Percentiles rank a stretch among this genome's conserved stretches.
Evolutionary conservation across 441 rosid genomes (phyloP).

Genomic region (Melastoma candidum): DNA sequence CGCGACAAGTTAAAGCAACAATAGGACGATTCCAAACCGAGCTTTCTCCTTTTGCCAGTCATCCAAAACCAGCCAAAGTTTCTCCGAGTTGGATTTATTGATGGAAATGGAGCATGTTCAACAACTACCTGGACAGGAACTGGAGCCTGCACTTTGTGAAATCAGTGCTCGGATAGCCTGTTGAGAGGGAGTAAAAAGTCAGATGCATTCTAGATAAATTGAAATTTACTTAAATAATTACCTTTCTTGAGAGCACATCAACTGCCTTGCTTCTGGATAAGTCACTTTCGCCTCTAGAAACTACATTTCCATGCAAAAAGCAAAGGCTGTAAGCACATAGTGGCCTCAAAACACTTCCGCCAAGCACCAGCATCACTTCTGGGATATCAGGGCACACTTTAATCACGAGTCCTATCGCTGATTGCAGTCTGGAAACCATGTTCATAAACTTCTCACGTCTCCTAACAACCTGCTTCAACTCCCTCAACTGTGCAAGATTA

Average conservation of each 20-base stretch:
- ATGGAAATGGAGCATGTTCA: background rate
- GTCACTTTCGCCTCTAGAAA: constrained; percentile 23
- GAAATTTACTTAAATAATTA: constrained; percentile 11
- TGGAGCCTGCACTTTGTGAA: constrained; percentile 72
- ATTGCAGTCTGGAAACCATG: constrained; percentile 36
- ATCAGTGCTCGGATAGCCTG: constrained; percentile 70
- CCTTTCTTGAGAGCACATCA: constrained; percentile 78
- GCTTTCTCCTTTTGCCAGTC: too few species aligned
- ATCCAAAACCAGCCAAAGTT: too few species aligned
- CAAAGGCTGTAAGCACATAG: constrained; percentile 49
- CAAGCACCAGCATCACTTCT: constrained; percentile 53
- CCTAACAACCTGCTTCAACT: constrained; percentile 52
- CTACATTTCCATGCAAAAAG: constrained; percentile 30
- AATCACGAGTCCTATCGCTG: constrained; percentile 39
- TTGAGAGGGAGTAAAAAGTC: constrained; percentile 2
- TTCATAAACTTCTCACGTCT: constrained; percentile 63
- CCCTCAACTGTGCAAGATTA: constrained; percentile 50
- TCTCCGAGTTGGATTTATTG: background rate
- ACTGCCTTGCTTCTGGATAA: constrained; percentile 53
- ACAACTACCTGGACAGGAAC: constrained; percentile 60
- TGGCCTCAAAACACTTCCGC: constrained; percentile 70
- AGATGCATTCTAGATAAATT: background rate
- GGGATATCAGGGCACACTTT: constrained; percentile 34
- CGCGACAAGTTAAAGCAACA: constrained; percentile 4
- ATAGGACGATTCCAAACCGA: too few species aligned